Evolutionary conservation across 306 rosid genomes (phyloP), one percentile per base, ranked within the genome.

Genomic region (Casuarina cunninghamiana): DNA sequence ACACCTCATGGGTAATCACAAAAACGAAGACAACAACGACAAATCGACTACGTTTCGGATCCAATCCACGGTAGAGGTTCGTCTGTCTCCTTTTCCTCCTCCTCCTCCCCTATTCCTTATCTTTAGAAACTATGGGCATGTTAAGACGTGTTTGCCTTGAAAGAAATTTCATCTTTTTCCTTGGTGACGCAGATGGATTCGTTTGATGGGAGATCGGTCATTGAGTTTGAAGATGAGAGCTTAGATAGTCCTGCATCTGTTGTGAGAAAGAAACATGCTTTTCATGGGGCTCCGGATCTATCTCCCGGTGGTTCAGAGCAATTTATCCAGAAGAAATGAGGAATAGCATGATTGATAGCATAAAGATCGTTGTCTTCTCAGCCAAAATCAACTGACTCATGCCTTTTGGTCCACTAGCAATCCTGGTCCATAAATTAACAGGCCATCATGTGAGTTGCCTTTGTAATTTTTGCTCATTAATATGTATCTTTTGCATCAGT

Each of bases 381-480:
- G 75, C 84, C 71, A 87, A 75, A 77, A 80, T 87, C 73, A 87
- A 84, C 81, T 13, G 79, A 12, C 84, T 87, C 13, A 81, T 87
- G 79, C 84, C 86, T 70, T 82, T 84, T 72, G 90, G 90, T 41
- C 86, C 88, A 5, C 68, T 87, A 38, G 88, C 90, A 37, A 84
- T 84, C 66, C 4, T 84, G 77, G 83, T 84, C 68, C 79, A 76
- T 54, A 79, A 13, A 5, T 51, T 87, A 3, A 74, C 83, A 17
- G 86, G 84, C n/a, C 86, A 84, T 70, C 79, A 79, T 74, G 90
- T 87, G 79, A 87, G 88, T 84, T 81, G 44, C n/a, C 73, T 57
- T 44, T 60, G 8, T 41, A 35, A n/a, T 3, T 69, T 53, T 86
- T 39, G 5, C 9, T 10, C 60, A 5, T 8, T 12, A 1, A 3